Evolutionary conservation across 2,329 filamentous ascomycete species (phyloP).

Genomic region (Neopestalotiopsis sp.): DNA sequence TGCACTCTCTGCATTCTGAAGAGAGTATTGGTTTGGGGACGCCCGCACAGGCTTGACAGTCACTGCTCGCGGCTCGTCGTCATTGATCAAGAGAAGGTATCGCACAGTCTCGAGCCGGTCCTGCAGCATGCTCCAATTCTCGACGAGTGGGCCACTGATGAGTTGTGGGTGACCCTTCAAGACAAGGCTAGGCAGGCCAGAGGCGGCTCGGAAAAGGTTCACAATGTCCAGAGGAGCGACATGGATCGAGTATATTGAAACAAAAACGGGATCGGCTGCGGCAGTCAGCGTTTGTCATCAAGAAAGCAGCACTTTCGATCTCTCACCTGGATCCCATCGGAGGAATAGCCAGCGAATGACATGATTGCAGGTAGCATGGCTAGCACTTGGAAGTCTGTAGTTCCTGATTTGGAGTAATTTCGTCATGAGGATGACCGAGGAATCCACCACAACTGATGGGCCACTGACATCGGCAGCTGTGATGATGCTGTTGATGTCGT

Average conservation of each 20-base stretch:
- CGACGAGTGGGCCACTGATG: conserved; percentile 53
- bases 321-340: conserved; percentile 80
- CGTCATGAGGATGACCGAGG: conserved; percentile 75
- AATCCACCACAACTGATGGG: conserved; percentile 78
- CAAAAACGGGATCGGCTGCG: conserved; percentile 69
- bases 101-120: conserved; percentile 50
- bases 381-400: conserved; percentile 70
- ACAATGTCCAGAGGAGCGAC: conserved; percentile 69
- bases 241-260: conserved; percentile 67
- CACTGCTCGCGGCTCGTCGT: conserved; percentile 20
- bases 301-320: neutral
- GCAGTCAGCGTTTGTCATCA: conserved; percentile 22
- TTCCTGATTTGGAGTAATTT: conserved; percentile 70
- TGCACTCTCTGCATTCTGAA: conserved; percentile 38
- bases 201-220: conserved; percentile 71
- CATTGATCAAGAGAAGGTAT: conserved; percentile 61
- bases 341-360: conserved; percentile 82
- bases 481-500: conserved; percentile 75
- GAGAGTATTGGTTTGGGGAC: conserved; percentile 11
- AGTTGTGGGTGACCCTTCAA: conserved; percentile 38
- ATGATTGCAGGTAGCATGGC: conserved; percentile 69
- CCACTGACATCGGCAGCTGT: conserved; percentile 81
- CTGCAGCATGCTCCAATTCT: conserved; percentile 51
- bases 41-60: conserved; percentile 1
- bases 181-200: conserved; percentile 52